Conservation (phyloP, 441 rosid species). For the Theobroma grandiflorum region DNA sequence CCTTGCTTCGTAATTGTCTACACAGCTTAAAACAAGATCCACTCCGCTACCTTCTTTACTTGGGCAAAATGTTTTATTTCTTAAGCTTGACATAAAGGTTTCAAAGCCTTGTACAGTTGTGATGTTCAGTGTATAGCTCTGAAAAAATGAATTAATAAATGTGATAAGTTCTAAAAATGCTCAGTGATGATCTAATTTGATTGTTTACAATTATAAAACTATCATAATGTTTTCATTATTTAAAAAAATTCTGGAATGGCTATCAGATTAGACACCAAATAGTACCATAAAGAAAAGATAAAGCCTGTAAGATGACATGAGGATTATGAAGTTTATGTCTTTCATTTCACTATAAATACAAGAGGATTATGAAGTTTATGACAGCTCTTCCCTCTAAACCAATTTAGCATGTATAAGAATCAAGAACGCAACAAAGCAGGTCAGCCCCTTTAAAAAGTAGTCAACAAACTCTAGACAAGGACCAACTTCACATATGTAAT, state of each 20-base stretch:
- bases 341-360: neutral
- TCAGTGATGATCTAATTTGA: neutral
- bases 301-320: neutral
- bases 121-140: conserved; percentile 96
- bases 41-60: conserved; percentile 83
- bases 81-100: conserved; percentile 83
- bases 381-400: neutral
- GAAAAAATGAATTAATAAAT: conserved; percentile 30
- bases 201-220: neutral
- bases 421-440: neutral
- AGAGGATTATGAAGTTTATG: neutral
- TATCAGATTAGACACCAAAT: neutral
- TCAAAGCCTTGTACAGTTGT: conserved; percentile 95
- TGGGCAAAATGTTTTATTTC: conserved; percentile 66
- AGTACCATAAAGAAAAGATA: neutral
- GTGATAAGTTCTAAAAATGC: neutral
- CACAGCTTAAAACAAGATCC: conserved; percentile 97
- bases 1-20: conserved; percentile 98
- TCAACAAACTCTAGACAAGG: neutral
- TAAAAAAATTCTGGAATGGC: neutral
- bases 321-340: neutral
- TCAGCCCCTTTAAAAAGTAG: neutral
- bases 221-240: conserved; percentile 11
- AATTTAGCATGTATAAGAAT: neutral
- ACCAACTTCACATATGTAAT: neutral